A percentile compares a stretch with the other conserved stretches of the same genome.
Conservation (phyloP, 2,329 filamentous ascomycete species). For the Xylaria digitata region DNA sequence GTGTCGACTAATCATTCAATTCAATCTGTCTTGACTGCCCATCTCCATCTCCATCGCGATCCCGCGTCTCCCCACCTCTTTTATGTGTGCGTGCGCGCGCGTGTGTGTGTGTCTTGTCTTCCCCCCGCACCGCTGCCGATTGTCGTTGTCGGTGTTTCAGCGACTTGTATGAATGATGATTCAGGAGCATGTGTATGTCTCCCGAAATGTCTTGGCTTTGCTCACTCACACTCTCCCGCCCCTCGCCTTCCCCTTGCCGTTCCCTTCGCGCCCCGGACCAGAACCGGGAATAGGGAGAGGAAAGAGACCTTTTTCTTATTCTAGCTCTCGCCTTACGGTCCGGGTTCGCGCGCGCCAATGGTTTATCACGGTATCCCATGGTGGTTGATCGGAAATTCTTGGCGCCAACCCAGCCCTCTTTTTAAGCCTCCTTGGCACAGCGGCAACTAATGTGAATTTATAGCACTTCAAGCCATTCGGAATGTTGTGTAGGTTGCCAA, state of each 20-base stretch:
- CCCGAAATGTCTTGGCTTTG: conserved; percentile 36
- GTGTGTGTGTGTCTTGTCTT: conserved; percentile 17
- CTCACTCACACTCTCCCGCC: conserved; percentile 10
- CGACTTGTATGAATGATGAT: conserved; percentile 47
- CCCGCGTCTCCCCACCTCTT: conserved; percentile 24
- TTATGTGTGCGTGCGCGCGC: background rate
- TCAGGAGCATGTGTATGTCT: conserved; percentile 51
- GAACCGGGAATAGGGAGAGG: conserved; percentile 5
- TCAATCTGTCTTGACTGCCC: conserved; percentile 16
- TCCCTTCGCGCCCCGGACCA: background rate
- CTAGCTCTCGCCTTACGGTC: conserved; percentile 27
- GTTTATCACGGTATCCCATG: conserved; percentile 37
- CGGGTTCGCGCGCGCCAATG: conserved; percentile 34
- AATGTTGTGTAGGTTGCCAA: conserved; percentile 53
- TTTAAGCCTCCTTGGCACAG: conserved; percentile 49
- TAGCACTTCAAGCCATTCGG: conserved; percentile 52
- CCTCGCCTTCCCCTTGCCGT: conserved; percentile 8
- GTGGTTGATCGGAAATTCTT: conserved; percentile 45
- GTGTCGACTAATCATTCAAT: conserved; percentile 25
- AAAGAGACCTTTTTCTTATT: conserved; percentile 24
- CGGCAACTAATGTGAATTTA: conserved; percentile 48
- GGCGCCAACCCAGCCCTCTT: conserved; percentile 49
- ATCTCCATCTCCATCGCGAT: conserved; percentile 14
- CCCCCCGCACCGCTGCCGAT: conserved; percentile 30
- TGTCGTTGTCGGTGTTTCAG: conserved; percentile 46